Conservation (phyloP, 148 eudicot genomes). For the Persicaria maculosa region DNA sequence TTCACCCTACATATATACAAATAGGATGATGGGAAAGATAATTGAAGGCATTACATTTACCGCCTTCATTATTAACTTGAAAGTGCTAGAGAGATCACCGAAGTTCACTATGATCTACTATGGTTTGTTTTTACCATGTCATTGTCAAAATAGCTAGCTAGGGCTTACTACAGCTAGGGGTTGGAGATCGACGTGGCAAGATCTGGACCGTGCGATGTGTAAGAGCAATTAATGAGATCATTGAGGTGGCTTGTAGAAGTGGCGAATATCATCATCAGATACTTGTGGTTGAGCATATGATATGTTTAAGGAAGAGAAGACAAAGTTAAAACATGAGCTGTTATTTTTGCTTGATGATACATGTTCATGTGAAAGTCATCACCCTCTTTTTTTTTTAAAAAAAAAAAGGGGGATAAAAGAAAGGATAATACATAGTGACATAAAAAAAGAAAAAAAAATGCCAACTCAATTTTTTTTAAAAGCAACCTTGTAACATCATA, state of each 20-base stretch:
- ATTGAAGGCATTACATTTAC: too few relatives aligned
- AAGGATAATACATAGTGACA: not conserved
- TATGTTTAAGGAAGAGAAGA: conserved; percentile 9
- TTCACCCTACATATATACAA: too few relatives aligned
- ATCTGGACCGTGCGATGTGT: not conserved
- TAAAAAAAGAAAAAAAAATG: not conserved
- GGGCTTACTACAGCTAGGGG: not conserved
- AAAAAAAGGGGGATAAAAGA: not conserved
- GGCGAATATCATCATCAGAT: not conserved
- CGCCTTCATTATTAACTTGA: not conserved
- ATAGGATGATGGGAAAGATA: too few relatives aligned
- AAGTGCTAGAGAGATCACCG: not conserved
- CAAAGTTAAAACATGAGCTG: conserved; percentile 4
- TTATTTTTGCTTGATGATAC: not conserved
- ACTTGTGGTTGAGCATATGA: not conserved
- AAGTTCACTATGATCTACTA: not conserved
- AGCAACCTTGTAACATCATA: not conserved
- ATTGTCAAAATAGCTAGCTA: not conserved
- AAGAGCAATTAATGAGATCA: not conserved
- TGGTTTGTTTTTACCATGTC: not conserved
- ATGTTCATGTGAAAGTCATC: conserved; percentile 9
- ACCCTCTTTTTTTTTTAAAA: too few relatives aligned
- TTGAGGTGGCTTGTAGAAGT: conserved; percentile 6
- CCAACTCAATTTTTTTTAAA: not conserved
- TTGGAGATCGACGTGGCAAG: not conserved